Base-by-base conservation (phyloP, 306 rosid genomes). In the Inga leiocalycina region DNA sequence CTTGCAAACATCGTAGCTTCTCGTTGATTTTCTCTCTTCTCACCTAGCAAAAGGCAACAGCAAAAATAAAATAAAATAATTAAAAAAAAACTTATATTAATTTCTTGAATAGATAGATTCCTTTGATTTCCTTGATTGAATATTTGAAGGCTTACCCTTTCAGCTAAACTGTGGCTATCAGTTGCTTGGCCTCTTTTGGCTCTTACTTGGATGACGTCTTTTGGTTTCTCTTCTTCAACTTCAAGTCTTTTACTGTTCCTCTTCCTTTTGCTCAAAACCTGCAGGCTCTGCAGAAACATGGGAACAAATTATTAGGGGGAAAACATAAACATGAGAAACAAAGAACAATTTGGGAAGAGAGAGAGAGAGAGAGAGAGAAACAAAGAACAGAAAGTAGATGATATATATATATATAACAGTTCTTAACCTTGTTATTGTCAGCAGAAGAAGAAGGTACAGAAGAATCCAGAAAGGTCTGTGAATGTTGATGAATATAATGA, bases 161-260 rank as follows among this genome's bases (percentile, higher is more conserved):
- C 97, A 43, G 94, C 91, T 83, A 90, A 87, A 83, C 92, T 90
- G 85, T 92, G 97, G 74, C 88, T 89, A 75, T 92, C 91, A 51
- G 92, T 90, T 34, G 97, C 94, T 85, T 90, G 90, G 73, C 94
- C 92, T 90, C 97, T 84, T 79, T 88, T 92, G 51, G 92, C 91
- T 82, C 97, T 88, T 64, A 90, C 94, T 86, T 86, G 94, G 74
- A 90, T 85, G 13, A 89, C 91, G 82, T 78, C 91, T 15, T 84
- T 88, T 66, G 78, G 48, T 79, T 87, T 92, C 76, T 84, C 87
- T 10, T 22, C 83, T 7, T 59, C 83, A 65, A 49, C 82, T 71
- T 34, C 83, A 49, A 43, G 75, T 66, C 75, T 79, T 10, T 61
- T 80, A 39, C 68, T 71, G 74, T 61, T 83, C 82, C 85, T 87